Conservation (phyloP, 495 filamentous ascomycete genomes). For the Neohortaea acidophila region DNA sequence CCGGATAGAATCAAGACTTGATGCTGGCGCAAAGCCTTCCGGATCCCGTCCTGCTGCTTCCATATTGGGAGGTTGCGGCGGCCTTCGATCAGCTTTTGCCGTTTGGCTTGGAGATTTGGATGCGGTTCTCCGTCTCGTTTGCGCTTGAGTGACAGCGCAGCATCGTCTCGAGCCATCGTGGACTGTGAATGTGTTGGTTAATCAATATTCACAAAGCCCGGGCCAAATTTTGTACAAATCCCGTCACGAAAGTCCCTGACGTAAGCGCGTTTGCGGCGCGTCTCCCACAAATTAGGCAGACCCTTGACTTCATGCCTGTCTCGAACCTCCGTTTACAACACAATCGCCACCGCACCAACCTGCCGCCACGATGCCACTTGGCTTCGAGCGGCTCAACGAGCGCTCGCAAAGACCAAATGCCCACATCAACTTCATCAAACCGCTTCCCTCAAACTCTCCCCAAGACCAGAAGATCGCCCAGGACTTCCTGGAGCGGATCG, state of each 20-base stretch:
- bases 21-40: constrained; percentile 43
- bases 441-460: constrained; percentile 38
- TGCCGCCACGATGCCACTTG: constrained; percentile 42
- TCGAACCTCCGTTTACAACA: no score
- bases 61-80: constrained; percentile 56
- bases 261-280: constrained; percentile 1
- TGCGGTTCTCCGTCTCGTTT: constrained; percentile 6
- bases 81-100: constrained; percentile 9
- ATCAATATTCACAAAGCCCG: neutral
- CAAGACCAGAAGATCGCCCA: constrained; percentile 40
- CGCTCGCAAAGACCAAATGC: constrained; percentile 50
- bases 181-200: neutral
- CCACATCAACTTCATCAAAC: constrained; percentile 62
- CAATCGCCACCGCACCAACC: no score
- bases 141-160: neutral
- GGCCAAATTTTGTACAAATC: no score
- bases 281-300: neutral
- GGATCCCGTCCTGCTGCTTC: constrained; percentile 53
- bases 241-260: no score
- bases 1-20: constrained; percentile 77
- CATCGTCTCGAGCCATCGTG: no score
- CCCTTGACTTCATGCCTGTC: no score
- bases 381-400: constrained; percentile 53
- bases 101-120: constrained; percentile 9
- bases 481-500: constrained; percentile 60